Conservation (phyloP, 371 early-diverging fungal genomes). For the Mortierella sp. region DNA sequence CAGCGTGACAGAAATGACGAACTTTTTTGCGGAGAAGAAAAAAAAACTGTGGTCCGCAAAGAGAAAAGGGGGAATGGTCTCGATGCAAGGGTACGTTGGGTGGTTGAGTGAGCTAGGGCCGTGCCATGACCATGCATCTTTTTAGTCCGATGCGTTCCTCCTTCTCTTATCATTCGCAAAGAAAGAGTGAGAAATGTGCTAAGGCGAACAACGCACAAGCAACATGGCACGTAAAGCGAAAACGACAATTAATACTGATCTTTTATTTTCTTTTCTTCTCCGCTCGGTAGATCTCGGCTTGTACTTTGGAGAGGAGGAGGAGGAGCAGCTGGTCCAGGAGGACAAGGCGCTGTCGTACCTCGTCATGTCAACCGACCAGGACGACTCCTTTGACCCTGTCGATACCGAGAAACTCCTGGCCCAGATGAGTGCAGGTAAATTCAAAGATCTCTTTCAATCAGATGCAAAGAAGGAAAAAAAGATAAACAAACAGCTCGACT, state of each 20-base stretch:
- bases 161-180: background rate
- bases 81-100: constrained; percentile 1
- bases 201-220: background rate
- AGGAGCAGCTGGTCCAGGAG: constrained; percentile 44
- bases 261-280: background rate
- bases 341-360: constrained; percentile 53
- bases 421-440: constrained; percentile 49
- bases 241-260: background rate
- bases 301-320: constrained; percentile 54
- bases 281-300: constrained; percentile 51
- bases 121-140: constrained; percentile 1
- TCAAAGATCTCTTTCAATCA: background rate
- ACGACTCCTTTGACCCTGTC: constrained; percentile 51
- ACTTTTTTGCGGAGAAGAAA: constrained; percentile 10
- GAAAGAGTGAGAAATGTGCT: background rate
- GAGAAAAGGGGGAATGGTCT: background rate
- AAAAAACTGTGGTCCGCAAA: background rate
- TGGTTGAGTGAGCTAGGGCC: constrained; percentile 5
- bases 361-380: constrained; percentile 43
- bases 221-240: background rate
- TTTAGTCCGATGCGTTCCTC: background rate
- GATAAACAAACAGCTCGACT: background rate
- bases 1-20: constrained; percentile 3
- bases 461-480: background rate
- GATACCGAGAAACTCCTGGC: constrained; percentile 50